phyloP scores from a whole-genome alignment of 2,329 filamentous ascomycete genomes.

The Cladobotryum protrusum region DNA sequence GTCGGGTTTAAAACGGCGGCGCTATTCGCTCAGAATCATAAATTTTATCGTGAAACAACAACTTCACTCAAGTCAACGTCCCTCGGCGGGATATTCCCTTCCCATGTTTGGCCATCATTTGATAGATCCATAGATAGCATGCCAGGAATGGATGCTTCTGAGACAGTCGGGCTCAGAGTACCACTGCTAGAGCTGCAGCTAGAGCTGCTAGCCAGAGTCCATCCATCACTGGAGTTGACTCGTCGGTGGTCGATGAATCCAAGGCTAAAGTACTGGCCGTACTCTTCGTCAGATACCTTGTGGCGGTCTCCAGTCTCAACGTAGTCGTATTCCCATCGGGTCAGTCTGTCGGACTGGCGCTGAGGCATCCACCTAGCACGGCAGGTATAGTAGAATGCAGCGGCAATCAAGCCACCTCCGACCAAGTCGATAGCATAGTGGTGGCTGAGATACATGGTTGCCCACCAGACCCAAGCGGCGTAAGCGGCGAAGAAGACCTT shows the following conservation, averaged over 20 bases:
- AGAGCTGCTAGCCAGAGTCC: conserved; percentile 82
- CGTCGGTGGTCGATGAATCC: conserved; percentile 38
- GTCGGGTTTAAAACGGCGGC: conserved; percentile 9
- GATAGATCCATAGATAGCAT: conserved; percentile 31
- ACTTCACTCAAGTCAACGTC: conserved; percentile 43
- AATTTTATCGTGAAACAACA: conserved; percentile 31
- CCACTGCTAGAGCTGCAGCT: conserved; percentile 47
- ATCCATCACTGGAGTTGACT: conserved; percentile 68
- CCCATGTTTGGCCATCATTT: conserved; percentile 34
- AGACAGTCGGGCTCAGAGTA: conserved; percentile 44
- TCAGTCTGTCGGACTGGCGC: conserved; percentile 75
- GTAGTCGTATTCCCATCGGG: conserved; percentile 94
- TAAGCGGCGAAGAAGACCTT: conserved; percentile 76
- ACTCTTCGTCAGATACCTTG: conserved; percentile 39
- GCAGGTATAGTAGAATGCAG: conserved; percentile 73
- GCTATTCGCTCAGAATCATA: conserved; percentile 6
- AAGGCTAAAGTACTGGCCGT: conserved; percentile 41
- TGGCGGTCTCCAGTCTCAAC: conserved; percentile 70
- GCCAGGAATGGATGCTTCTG: conserved; percentile 35
- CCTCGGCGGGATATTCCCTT: conserved; percentile 28
- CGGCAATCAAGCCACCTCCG: conserved; percentile 72
- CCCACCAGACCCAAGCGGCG: conserved; percentile 94
- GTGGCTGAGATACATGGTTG: conserved; percentile 96
- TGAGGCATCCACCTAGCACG: conserved; percentile 76
- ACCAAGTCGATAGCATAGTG: conserved; percentile 95